phyloP scores from a whole-genome alignment of 768 basidiomycete species.

The Multifurca ochricompacta region DNA sequence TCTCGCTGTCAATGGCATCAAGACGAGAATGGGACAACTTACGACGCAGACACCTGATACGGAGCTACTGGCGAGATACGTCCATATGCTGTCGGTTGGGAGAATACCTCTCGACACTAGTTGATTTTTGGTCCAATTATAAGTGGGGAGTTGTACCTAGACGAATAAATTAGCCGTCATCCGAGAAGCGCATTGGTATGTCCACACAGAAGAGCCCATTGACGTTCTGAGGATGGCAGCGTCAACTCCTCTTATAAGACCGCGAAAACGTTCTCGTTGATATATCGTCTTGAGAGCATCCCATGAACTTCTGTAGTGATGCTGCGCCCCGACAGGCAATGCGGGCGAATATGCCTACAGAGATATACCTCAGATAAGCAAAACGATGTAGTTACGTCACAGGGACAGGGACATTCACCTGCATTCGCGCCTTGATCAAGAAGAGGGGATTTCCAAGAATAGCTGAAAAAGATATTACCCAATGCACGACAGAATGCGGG shows the following conservation, averaged over 20 bases:
- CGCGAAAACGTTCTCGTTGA: conserved; percentile 65
- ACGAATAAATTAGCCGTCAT: conserved; percentile 1
- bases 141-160: conserved; percentile 92
- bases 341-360: conserved; percentile 85
- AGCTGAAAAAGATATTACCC: conserved; percentile 33
- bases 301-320: conserved; percentile 78
- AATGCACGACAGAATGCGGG: not conserved
- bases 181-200: not conserved
- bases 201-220: conserved; percentile 79
- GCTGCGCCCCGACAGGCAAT: conserved; percentile 91
- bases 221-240: conserved; percentile 90
- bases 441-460: conserved; percentile 85
- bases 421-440: conserved; percentile 96
- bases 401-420: conserved; percentile 38
- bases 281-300: conserved; percentile 79
- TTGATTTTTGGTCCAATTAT: conserved; percentile 85
- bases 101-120: conserved; percentile 62
- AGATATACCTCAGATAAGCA: not conserved
- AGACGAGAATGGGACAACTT: conserved; percentile 28
- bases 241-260: conserved; percentile 85
- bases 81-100: conserved; percentile 72
- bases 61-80: conserved; percentile 80
- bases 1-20: conserved; percentile 1
- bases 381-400: not conserved
- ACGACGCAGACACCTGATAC: conserved; percentile 91